Conservation (phyloP, 768 basidiomycete genomes). For the Leccinum fibrillosum region DNA sequence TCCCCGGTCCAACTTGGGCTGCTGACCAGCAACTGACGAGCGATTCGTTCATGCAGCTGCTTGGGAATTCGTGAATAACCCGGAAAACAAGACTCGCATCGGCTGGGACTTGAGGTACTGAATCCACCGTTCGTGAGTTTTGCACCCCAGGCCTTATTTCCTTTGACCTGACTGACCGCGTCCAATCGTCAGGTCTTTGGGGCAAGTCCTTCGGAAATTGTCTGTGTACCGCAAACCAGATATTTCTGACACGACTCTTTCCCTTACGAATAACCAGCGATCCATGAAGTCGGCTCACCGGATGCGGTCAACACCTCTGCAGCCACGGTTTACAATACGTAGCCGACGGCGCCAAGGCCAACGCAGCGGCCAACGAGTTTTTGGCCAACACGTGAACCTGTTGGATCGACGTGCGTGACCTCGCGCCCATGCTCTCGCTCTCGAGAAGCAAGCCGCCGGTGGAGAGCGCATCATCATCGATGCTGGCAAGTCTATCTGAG, state of each 20-base stretch:
- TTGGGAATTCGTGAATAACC: constrained; percentile 41
- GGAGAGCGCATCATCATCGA: constrained; percentile 56
- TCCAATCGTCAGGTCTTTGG: constrained; percentile 25
- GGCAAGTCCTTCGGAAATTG: constrained; percentile 9
- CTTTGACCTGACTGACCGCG: neutral
- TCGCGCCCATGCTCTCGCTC: constrained; percentile 54
- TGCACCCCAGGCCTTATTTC: neutral
- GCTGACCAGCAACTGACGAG: neutral
- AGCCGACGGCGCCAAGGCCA: constrained; percentile 17
- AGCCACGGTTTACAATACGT: constrained; percentile 33
- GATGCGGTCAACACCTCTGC: constrained; percentile 41
- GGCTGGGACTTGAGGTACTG: constrained; percentile 39
- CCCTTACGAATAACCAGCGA: constrained; percentile 32
- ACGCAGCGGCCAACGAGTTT: constrained; percentile 23
- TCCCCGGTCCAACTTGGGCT: neutral
- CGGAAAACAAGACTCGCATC: constrained; percentile 29
- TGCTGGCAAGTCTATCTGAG: constrained; percentile 22
- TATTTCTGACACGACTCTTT: neutral
- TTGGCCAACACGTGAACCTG: constrained; percentile 22
- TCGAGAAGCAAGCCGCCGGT: constrained; percentile 49
- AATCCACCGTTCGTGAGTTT: constrained; percentile 38
- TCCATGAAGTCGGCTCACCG: constrained; percentile 38
- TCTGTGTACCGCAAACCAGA: neutral
- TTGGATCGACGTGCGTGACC: constrained; percentile 55
- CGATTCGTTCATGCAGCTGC: constrained; percentile 34